phyloP scores from a whole-genome alignment of 305 asterid genomes.

The Withania somnifera region DNA sequence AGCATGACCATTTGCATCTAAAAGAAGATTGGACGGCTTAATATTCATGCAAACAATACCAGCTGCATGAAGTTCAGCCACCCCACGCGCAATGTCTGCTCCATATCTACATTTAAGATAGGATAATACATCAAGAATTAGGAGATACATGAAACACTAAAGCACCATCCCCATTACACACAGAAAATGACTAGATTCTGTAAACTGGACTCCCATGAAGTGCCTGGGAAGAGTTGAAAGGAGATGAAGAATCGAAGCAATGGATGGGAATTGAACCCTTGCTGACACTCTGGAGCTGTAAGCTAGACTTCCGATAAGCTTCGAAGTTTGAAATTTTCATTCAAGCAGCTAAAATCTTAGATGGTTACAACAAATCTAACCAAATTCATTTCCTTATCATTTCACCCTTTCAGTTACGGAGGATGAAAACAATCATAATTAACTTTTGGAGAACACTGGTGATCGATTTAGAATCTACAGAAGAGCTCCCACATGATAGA shows the following conservation, averaged over 20 bases:
- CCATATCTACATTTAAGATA: constrained; percentile 64
- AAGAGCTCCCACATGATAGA: not conserved
- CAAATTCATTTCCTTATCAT: not conserved
- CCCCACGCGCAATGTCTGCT: constrained; percentile 97
- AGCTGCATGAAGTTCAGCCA: constrained; percentile 98
- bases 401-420: not conserved
- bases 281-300: not conserved
- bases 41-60: constrained; percentile 96
- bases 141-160: not conserved
- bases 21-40: constrained; percentile 90
- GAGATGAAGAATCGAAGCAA: not conserved
- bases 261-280: not conserved
- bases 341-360: not conserved
- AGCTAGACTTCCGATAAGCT: not conserved
- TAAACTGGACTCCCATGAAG: not conserved
- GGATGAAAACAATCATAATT: not conserved
- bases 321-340: not conserved
- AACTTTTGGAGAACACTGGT: not conserved
- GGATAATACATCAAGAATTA: constrained; percentile 15
- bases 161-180: not conserved
- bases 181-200: not conserved
- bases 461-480: not conserved
- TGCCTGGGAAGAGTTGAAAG: not conserved
- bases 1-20: constrained; percentile 90
- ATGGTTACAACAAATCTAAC: not conserved